These are phyloP conservation scores for Malus hybrid DNA, from an alignment of 331 rosid genomes.

Conservation along the genomic window DNA sequence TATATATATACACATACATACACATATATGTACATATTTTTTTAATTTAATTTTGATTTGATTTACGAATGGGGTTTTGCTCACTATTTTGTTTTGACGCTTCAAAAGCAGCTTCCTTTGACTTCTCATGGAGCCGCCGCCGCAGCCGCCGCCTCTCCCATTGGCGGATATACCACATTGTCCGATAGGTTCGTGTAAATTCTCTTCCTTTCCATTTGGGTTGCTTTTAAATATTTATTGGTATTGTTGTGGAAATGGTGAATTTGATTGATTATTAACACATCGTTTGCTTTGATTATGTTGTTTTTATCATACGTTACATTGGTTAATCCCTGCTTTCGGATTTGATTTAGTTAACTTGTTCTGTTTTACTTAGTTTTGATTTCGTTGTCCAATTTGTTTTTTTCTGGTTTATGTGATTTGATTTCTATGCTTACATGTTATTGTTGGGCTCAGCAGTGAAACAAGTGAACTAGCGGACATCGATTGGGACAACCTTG, in stretches of 20 bases:
- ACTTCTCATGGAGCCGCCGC: constrained; percentile 18
- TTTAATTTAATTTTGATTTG: not conserved
- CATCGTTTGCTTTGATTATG: not conserved
- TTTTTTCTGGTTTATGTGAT: not conserved
- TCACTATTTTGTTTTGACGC: constrained; percentile 16
- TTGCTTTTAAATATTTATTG: not conserved
- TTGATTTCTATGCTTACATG: not conserved
- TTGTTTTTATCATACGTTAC: not conserved
- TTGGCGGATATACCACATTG: constrained; percentile 27
- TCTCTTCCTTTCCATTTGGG: not conserved
- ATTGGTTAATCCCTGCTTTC: not conserved
- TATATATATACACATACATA: no score
- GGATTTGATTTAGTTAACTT: not conserved
- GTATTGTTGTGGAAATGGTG: not conserved
- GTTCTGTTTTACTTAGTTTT: not conserved
- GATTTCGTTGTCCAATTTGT: not conserved
- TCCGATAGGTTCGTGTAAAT: constrained; percentile 40
- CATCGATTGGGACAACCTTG: constrained; percentile 86
- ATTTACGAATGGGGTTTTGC: not conserved
- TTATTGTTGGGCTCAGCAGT: constrained; percentile 13
- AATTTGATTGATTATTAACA: not conserved
- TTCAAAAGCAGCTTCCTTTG: constrained; percentile 37
- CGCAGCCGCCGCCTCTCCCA: constrained; percentile 21
- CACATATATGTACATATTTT: not conserved
- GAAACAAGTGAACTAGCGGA: constrained; percentile 47